phyloP scores from a whole-genome alignment of 768 basidiomycete species.

The Podaxis sp. region DNA sequence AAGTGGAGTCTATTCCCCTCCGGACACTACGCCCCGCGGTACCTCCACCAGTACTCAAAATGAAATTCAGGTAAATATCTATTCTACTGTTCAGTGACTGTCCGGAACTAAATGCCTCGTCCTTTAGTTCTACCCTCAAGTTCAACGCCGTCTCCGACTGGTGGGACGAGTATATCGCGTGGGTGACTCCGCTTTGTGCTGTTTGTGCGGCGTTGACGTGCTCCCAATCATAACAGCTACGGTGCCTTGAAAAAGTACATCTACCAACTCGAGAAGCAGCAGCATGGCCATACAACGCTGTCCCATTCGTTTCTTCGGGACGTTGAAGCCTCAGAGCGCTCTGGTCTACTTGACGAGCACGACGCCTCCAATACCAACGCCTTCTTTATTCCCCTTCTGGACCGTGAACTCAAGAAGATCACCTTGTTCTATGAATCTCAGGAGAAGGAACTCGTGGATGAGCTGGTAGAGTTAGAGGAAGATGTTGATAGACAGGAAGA shows the following conservation, averaged over 20 bases:
- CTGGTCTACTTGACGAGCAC: constrained; percentile 47
- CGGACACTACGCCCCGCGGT: constrained; percentile 25
- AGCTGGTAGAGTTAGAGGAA: constrained; percentile 56
- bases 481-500: constrained; percentile 61
- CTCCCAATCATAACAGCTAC: constrained; percentile 52
- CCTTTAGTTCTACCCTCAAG: constrained; percentile 71
- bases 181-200: constrained; percentile 26
- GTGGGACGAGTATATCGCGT: constrained; percentile 93
- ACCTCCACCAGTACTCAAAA: constrained; percentile 28
- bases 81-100: background rate
- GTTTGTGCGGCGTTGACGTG: background rate
- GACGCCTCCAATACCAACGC: constrained; percentile 44
- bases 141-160: constrained; percentile 91
- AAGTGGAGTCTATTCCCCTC: constrained; percentile 41
- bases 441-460: constrained; percentile 67
- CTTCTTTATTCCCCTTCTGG: constrained; percentile 71
- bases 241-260: constrained; percentile 82
- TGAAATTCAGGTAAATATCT: constrained; percentile 60
- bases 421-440: constrained; percentile 74
- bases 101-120: background rate
- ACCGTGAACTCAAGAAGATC: constrained; percentile 83
- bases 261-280: constrained; percentile 82
- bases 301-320: constrained; percentile 35
- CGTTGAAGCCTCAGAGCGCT: constrained; percentile 62
- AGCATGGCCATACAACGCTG: constrained; percentile 41